Conservation (phyloP, 2,329 filamentous ascomycete species). For the Arthrobotrys entomopaga region DNA sequence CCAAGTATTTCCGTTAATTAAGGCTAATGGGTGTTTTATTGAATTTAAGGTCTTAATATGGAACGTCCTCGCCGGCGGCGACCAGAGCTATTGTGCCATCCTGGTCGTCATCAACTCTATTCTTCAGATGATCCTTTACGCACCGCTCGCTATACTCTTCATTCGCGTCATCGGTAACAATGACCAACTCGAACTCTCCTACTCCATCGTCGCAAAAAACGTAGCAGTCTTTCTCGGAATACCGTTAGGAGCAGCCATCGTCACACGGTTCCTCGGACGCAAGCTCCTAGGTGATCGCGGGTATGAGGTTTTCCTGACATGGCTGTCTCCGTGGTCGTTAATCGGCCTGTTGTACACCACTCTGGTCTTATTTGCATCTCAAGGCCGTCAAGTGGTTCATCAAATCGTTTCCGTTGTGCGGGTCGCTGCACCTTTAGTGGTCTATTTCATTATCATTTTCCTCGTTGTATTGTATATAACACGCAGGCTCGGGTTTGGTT, state of each 20-base stretch:
- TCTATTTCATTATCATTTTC: constrained; percentile 84
- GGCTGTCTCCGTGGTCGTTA: constrained; percentile 77
- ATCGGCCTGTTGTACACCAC: constrained; percentile 89
- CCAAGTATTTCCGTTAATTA: no score
- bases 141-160: constrained; percentile 75
- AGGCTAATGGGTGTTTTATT: background rate
- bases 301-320: constrained; percentile 79
- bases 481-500: constrained; percentile 75
- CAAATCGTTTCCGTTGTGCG: constrained; percentile 85
- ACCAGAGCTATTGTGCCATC: constrained; percentile 83
- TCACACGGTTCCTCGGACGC: constrained; percentile 75
- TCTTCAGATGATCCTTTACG: constrained; percentile 78
- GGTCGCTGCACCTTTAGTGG: constrained; percentile 80
- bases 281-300: constrained; percentile 66
- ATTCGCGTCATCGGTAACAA: constrained; percentile 68
- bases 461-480: constrained; percentile 72
- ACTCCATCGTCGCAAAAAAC: constrained; percentile 77
- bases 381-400: constrained; percentile 78
- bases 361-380: constrained; percentile 82
- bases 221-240: constrained; percentile 88
- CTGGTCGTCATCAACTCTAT: constrained; percentile 80
- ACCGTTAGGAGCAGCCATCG: constrained; percentile 79
- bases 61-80: constrained; percentile 80
- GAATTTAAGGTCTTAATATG: constrained; percentile 72
- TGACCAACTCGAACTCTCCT: constrained; percentile 62